phyloP scores from a whole-genome alignment of 1,139 yeast genomes.

The Hanseniaspora uvarum region DNA sequence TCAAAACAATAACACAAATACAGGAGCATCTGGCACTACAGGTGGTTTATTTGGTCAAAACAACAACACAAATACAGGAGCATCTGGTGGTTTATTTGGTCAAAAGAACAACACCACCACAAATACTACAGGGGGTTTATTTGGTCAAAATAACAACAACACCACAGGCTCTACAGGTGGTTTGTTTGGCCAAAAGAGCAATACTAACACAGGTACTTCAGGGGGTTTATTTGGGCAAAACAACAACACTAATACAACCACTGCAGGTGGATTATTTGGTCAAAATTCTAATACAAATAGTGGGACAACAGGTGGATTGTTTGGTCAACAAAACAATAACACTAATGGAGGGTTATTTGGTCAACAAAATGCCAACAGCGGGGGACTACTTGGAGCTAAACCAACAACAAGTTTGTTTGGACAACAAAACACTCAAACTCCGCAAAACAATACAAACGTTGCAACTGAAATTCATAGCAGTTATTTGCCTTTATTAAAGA shows the following conservation, averaged over 20 bases:
- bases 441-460: slow-evolving; percentile 17
- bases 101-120: slow-evolving; percentile 16
- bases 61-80: slow-evolving; percentile 17
- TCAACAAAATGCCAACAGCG: slow-evolving; percentile 18
- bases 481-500: slow-evolving; percentile 28
- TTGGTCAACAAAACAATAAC: slow-evolving; percentile 25
- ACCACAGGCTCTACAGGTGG: slow-evolving; percentile 10
- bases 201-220: slow-evolving; percentile 24
- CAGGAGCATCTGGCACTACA: slow-evolving; percentile 27
- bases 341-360: slow-evolving; percentile 31
- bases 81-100: slow-evolving; percentile 24
- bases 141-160: slow-evolving; percentile 22
- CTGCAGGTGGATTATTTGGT: slow-evolving; percentile 24
- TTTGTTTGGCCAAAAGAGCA: slow-evolving; percentile 18
- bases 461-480: slow-evolving; percentile 32
- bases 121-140: slow-evolving; percentile 21
- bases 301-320: slow-evolving; percentile 24
- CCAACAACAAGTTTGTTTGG: slow-evolving; percentile 30
- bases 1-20: slow-evolving; percentile 18
- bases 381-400: slow-evolving; percentile 33
- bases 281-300: slow-evolving; percentile 13
- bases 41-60: slow-evolving; percentile 29
- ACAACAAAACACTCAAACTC: slow-evolving; percentile 23
- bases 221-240: slow-evolving; percentile 29
- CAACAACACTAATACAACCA: slow-evolving; percentile 14